These are phyloP conservation scores for Cercospora sesami DNA, from an alignment of 2,329 filamentous ascomycete genomes.

Conservation along the genomic window DNA sequence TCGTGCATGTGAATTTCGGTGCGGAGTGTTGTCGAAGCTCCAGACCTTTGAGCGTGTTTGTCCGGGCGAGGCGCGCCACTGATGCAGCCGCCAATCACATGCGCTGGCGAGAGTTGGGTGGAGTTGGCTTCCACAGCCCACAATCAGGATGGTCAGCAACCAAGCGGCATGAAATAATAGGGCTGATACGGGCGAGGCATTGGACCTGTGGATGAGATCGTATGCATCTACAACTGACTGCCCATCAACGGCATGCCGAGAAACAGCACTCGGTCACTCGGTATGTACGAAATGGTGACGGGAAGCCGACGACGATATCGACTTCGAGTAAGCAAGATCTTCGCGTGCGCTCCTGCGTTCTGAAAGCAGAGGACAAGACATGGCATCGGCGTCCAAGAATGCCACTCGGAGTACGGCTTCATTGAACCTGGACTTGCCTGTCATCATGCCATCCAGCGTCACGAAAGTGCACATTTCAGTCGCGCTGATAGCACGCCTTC, in stretches of 20 bases:
- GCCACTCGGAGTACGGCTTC: neutral
- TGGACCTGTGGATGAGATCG: neutral
- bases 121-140: slow-evolving; percentile 5
- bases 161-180: neutral
- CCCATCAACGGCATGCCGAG: neutral
- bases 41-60: slow-evolving; percentile 5
- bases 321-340: neutral
- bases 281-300: neutral
- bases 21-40: slow-evolving; percentile 5
- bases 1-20: slow-evolving; percentile 9
- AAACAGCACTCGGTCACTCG: neutral
- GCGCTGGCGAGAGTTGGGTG: neutral
- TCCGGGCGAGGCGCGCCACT: slow-evolving; percentile 9
- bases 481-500: neutral
- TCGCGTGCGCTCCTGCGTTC: neutral
- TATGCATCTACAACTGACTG: neutral
- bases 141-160: neutral
- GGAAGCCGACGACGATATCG: neutral
- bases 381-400: neutral
- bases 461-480: neutral
- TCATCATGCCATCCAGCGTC: neutral
- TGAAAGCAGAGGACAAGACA: neutral
- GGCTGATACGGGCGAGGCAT: neutral
- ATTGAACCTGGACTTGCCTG: neutral
- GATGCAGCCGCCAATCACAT: slow-evolving; percentile 5